Evolutionary conservation across 2,329 filamentous ascomycete genomes (phyloP).

Genomic region (Apiospora arundinis): DNA sequence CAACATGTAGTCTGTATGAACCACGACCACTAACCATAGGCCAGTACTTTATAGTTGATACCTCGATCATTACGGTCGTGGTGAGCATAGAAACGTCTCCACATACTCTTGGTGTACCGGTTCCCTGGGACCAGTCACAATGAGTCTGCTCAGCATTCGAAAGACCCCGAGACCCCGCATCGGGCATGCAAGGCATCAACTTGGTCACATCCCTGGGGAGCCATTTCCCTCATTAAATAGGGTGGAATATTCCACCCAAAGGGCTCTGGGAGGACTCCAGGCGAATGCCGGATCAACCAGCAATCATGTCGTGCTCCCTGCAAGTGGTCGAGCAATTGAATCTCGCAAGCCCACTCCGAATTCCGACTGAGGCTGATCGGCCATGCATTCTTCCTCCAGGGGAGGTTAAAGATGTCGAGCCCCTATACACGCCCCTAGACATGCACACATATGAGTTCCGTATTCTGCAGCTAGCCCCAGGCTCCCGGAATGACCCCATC

Average conservation of each 20-base stretch:
- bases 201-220: background rate
- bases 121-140: background rate
- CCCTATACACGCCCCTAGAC: background rate
- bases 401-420: background rate
- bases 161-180: background rate
- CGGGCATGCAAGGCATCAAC: slow-evolving; percentile 2
- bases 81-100: background rate
- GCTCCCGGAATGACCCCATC: background rate
- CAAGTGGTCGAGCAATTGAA: background rate
- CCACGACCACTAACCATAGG: background rate
- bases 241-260: background rate
- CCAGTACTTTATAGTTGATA: too few relatives aligned
- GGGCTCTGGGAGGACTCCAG: background rate
- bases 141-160: background rate
- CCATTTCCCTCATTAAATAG: background rate
- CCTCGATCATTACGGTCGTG: background rate
- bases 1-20: background rate
- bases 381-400: background rate
- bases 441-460: background rate
- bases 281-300: background rate
- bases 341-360: background rate
- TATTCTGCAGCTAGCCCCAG: background rate
- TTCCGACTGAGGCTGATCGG: background rate
- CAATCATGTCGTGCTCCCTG: background rate
- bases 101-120: background rate